phyloP scores from a whole-genome alignment of 257 asterid genomes.

The Echium plantagineum region DNA sequence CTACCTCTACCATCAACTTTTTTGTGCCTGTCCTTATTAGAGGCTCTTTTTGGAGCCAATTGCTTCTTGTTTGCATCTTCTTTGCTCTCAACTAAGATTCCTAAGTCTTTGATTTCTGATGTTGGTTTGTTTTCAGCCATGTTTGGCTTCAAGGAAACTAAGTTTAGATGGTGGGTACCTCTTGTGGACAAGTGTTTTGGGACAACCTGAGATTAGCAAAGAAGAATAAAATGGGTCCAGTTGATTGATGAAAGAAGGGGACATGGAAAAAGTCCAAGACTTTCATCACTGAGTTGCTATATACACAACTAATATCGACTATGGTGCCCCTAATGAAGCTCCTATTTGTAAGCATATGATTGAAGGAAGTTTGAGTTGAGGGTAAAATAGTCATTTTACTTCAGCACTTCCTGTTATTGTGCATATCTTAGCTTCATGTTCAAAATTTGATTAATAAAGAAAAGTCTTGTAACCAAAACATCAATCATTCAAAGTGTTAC shows the following conservation, averaged over 20 bases:
- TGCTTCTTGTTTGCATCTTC: conserved; percentile 26
- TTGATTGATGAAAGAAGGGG: conserved; percentile 28
- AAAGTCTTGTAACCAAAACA: background rate
- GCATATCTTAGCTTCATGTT: conserved; percentile 11
- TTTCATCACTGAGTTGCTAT: conserved; percentile 8
- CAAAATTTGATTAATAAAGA: conserved; percentile 11
- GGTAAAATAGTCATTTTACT: no score
- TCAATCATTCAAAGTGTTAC: conserved; percentile 6
- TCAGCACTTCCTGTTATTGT: no score
- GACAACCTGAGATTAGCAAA: conserved; percentile 10
- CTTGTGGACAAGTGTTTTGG: conserved; percentile 17
- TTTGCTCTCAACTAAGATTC: conserved; percentile 13
- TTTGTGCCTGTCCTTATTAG: conserved; percentile 57
- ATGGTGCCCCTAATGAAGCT: no score
- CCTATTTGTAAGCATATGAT: no score
- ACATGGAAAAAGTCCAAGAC: conserved; percentile 18
- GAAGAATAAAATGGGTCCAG: conserved; percentile 11
- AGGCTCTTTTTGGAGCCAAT: conserved; percentile 36
- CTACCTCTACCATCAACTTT: conserved; percentile 72
- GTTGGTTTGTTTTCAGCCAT: conserved; percentile 37
- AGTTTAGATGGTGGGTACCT: conserved; percentile 27
- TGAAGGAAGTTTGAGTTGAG: no score
- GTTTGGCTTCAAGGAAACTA: conserved; percentile 26
- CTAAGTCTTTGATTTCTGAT: conserved; percentile 18
- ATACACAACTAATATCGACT: no score